Evolutionary conservation across 352 stramenopile genomes (phyloP), one percentile per base, ranked within the genome.

Genomic region (Phytophthora aleatoria): DNA sequence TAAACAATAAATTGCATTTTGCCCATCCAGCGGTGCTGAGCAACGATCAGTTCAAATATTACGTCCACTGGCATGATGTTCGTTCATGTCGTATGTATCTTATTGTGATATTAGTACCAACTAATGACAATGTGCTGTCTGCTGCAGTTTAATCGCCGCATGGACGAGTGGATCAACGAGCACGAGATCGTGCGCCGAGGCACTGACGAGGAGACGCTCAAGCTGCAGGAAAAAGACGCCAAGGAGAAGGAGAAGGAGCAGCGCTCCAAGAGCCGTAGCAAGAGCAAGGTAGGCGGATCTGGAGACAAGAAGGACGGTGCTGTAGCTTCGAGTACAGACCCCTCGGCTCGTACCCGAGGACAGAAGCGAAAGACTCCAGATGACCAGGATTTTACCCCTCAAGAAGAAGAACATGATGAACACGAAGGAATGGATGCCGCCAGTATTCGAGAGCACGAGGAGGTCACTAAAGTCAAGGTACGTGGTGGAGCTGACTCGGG

Each of bases 401-500:
- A 94, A 57, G 76, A 85, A 26, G 84, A 93, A 52, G 91, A 98
- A 61, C 91, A 99, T 54, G 97, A 99, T 69, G 97, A 99, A 73
- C 97, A 99, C 67, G 96, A 99, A 90, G 97, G 97, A 33, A 96
- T 99, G 77, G 97, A 99, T 75, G 97, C 98, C 54, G 96, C 92
- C 12, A 97, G 90, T 35, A 90, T 99, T 47, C 90, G 95, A 60
- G 97, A 99, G 69, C 97, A 99, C 77, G 97, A 99, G 67, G 96
- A 99, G 66, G 94, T 99, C 11, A 99, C 96, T 28, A 99, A 98
- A 83, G 89, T 98, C 50, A 98, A 98, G 79, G 86, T 92, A 26
- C 16, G 53, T 50, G 5, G 10, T 49, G 12, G 13, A 41, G 6
- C 16, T 13, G 31, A 28, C 3, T 7, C 39, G 3, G 35, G 33